phyloP scores from a whole-genome alignment of 2,329 filamentous ascomycete species.

The Leptosphaerulina australis region DNA sequence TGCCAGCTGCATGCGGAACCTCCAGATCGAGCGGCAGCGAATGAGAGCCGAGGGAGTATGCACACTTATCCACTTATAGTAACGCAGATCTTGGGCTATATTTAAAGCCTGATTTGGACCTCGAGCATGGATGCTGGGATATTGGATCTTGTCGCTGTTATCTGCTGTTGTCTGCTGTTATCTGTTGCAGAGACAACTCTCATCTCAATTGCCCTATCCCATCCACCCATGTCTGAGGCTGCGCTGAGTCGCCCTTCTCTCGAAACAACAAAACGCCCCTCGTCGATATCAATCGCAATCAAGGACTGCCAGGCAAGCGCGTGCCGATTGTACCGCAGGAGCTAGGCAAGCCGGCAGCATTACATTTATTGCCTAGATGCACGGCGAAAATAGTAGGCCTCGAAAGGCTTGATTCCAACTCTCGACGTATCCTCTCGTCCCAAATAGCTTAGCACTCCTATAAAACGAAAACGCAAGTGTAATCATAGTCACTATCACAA shows the following conservation, averaged over 20 bases:
- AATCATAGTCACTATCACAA: too few relatives aligned
- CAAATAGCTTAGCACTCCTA: too few relatives aligned
- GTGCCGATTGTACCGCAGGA: background rate
- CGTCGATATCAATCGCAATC: background rate
- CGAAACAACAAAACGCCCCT: too few relatives aligned
- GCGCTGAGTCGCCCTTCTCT: too few relatives aligned
- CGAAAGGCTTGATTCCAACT: slow-evolving; percentile 11
- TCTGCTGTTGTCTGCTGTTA: too few relatives aligned
- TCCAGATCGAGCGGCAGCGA: slow-evolving; percentile 9
- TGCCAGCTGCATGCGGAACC: too few relatives aligned
- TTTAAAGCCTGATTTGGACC: slow-evolving; percentile 14
- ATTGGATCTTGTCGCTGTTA: background rate
- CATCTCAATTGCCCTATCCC: too few relatives aligned
- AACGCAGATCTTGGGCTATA: slow-evolving; percentile 10
- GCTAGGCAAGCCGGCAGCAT: slow-evolving; percentile 9
- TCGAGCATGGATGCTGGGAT: slow-evolving; percentile 2
- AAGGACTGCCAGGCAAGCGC: background rate
- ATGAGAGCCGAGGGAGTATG: slow-evolving; percentile 8
- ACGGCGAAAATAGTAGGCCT: slow-evolving; percentile 10
- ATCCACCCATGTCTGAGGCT: too few relatives aligned
- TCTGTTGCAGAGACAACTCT: too few relatives aligned
- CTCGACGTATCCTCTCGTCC: slow-evolving; percentile 9
- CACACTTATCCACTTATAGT: slow-evolving; percentile 12
- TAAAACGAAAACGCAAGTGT: too few relatives aligned
- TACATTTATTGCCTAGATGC: slow-evolving; percentile 1